Conservation (phyloP, 2,329 filamentous ascomycete species). For the Chrysoporthe puriensis region DNA sequence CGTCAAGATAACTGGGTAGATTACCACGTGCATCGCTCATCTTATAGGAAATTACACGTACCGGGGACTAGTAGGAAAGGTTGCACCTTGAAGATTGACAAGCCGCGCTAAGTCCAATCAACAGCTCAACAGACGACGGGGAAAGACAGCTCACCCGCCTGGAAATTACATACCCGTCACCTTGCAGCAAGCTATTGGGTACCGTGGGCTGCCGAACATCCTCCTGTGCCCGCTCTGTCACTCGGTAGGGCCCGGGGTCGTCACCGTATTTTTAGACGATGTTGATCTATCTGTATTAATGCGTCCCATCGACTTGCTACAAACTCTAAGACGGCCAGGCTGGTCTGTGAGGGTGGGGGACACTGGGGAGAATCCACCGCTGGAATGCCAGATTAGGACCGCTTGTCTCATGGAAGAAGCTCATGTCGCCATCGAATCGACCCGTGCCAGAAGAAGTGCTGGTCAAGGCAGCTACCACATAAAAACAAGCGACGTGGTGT, state of each 20-base stretch:
- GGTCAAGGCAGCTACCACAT: not conserved
- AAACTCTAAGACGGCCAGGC: not conserved
- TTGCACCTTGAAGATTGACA: conserved; percentile 25
- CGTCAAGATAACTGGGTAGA: conserved; percentile 4
- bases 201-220: not conserved
- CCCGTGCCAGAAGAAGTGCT: not conserved
- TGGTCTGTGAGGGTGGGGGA: conserved; percentile 4
- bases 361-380: not conserved
- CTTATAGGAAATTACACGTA: conserved; percentile 28
- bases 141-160: conserved; percentile 18
- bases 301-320: not conserved
- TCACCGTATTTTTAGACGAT: not conserved
- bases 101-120: conserved; percentile 20
- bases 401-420: not conserved
- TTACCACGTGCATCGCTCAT: conserved; percentile 23
- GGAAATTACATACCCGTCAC: conserved; percentile 29
- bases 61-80: conserved; percentile 24
- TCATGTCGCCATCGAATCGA: conserved; percentile 1
- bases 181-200: conserved; percentile 18
- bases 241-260: not conserved
- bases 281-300: conserved; percentile 1
- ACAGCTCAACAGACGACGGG: conserved; percentile 11
- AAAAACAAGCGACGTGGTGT: conserved; percentile 5
- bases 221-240: not conserved
- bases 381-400: not conserved